Evolutionary conservation across 257 asterid genomes (phyloP).

Genomic region (Solanum infundibuliforme): DNA sequence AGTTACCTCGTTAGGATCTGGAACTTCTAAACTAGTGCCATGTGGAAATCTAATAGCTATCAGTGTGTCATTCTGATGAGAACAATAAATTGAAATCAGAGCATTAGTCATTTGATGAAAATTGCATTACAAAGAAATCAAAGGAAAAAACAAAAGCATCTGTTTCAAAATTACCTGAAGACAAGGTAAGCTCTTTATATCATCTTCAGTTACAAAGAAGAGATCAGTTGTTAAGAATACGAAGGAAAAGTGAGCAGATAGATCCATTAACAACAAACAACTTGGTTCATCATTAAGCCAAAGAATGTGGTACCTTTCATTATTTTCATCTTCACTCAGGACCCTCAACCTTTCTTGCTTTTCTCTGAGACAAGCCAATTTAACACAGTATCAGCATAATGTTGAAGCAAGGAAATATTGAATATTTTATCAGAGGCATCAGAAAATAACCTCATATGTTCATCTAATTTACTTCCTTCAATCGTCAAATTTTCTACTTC

Average conservation of each 20-base stretch:
- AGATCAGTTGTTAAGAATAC: not conserved
- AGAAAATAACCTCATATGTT: slow-evolving; percentile 25
- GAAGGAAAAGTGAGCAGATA: not conserved
- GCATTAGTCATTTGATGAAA: not conserved
- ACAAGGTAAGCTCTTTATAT: slow-evolving; percentile 69
- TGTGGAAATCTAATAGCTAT: slow-evolving; percentile 92
- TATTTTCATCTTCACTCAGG: slow-evolving; percentile 32
- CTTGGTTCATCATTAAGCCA: not conserved
- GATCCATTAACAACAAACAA: not conserved
- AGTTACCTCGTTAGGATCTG: slow-evolving; percentile 88
- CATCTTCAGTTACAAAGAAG: slow-evolving; percentile 71
- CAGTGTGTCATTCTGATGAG: slow-evolving; percentile 64
- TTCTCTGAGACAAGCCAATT: slow-evolving; percentile 19
- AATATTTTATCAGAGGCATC: not conserved
- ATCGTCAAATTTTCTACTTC: slow-evolving; percentile 23
- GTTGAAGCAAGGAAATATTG: not conserved
- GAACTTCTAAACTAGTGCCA: slow-evolving; percentile 84
- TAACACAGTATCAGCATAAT: slow-evolving; percentile 3
- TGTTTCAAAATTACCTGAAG: slow-evolving; percentile 48
- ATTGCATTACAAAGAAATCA: not conserved
- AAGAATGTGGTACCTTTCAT: slow-evolving; percentile 19
- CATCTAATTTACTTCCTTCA: slow-evolving; percentile 24
- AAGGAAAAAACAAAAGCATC: not conserved
- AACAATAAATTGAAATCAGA: not conserved
- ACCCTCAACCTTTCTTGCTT: slow-evolving; percentile 33